phyloP scores from a whole-genome alignment of 1,139 yeast genomes.

The Tardiomyces depauwii region DNA sequence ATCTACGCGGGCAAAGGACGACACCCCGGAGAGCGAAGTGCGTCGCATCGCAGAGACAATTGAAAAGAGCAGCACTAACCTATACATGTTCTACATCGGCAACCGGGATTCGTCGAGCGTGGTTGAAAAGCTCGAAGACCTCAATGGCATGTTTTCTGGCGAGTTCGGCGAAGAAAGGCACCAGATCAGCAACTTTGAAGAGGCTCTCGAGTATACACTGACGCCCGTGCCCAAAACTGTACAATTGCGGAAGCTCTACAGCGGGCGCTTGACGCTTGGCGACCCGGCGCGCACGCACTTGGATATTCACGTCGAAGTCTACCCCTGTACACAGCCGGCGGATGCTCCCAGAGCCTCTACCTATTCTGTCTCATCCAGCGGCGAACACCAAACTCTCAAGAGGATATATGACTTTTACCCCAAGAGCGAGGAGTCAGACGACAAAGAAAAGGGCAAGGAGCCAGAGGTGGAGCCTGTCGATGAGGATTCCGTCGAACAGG shows the following conservation, averaged over 20 bases:
- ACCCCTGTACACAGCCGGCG: conserved; percentile 49
- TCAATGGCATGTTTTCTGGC: not conserved
- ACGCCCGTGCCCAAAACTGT: conserved; percentile 21
- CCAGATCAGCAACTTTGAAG: not conserved
- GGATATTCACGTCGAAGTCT: conserved; percentile 44
- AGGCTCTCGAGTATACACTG: not conserved
- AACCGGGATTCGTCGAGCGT: not conserved
- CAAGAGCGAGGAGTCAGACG: conserved; percentile 5
- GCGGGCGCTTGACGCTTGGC: conserved; percentile 35
- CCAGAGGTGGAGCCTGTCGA: conserved; percentile 11
- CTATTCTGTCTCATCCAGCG: conserved; percentile 3
- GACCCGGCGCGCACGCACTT: conserved; percentile 11
- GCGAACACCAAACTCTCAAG: not conserved
- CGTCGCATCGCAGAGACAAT: not conserved
- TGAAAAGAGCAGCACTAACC: not conserved
- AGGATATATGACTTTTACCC: conserved; percentile 14
- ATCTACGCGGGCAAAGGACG: not conserved
- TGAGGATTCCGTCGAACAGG: conserved; percentile 20
- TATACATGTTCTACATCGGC: not conserved
- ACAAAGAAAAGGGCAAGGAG: conserved; percentile 9
- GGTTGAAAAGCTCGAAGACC: not conserved
- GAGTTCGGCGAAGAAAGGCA: not conserved
- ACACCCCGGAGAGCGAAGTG: not conserved
- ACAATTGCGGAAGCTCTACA: conserved; percentile 29
- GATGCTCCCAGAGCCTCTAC: conserved; percentile 28